These are phyloP conservation scores for Hanseniaspora pseudoguilliermondii DNA, from an alignment of 805 yeast species.

Conservation along the genomic window DNA sequence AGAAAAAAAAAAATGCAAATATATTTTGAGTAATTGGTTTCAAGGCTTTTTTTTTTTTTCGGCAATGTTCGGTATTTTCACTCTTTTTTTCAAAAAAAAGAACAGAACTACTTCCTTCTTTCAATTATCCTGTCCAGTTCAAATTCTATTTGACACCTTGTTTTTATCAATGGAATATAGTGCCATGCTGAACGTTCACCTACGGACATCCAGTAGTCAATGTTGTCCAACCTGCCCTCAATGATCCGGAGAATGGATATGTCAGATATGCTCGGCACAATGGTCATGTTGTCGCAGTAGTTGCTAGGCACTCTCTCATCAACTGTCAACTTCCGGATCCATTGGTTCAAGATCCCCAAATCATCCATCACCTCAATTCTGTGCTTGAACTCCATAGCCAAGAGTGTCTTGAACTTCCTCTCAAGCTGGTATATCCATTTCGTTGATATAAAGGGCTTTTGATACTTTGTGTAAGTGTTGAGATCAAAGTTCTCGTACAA, in stretches of 20 bases:
- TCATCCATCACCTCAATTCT: slow-evolving; percentile 68
- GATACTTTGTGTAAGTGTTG: slow-evolving; percentile 23
- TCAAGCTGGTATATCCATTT: slow-evolving; percentile 27
- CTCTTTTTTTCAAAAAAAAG: neutral
- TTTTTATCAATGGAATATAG: slow-evolving; percentile 65
- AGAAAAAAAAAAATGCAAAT: neutral
- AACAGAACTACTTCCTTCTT: slow-evolving; percentile 17
- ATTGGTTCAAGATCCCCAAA: slow-evolving; percentile 58
- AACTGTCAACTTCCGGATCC: slow-evolving; percentile 61
- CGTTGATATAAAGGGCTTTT: slow-evolving; percentile 25
- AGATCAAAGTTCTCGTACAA: slow-evolving; percentile 17
- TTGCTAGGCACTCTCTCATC: slow-evolving; percentile 79
- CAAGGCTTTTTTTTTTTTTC: neutral
- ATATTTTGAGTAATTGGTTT: too few species aligned
- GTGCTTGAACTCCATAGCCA: slow-evolving; percentile 72
- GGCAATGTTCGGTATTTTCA: neutral
- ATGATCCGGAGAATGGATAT: slow-evolving; percentile 62
- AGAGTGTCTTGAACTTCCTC: slow-evolving; percentile 38
- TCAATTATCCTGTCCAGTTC: slow-evolving; percentile 63
- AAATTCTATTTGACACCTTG: slow-evolving; percentile 82
- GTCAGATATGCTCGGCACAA: slow-evolving; percentile 75
- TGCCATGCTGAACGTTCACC: slow-evolving; percentile 96
- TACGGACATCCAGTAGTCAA: slow-evolving; percentile 76
- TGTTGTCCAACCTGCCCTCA: slow-evolving; percentile 66
- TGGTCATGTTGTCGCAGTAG: slow-evolving; percentile 63